Evolutionary conservation across 495 filamentous ascomycete genomes (phyloP), one percentile per base, ranked within the genome.

Genomic region (Aspergillus nanangensis): DNA sequence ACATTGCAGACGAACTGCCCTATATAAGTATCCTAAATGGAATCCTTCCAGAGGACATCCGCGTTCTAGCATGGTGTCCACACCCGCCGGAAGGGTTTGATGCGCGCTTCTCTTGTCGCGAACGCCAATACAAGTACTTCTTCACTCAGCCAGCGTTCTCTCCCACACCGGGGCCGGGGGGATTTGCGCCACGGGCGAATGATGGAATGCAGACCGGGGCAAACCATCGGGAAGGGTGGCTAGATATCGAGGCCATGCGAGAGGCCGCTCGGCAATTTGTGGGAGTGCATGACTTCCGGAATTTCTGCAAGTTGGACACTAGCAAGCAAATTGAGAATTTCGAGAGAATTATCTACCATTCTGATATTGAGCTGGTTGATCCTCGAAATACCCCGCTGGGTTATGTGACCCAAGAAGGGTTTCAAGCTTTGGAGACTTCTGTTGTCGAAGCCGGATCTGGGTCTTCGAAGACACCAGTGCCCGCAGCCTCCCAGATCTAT

Each of bases 41-140:
- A 44, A 73, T 95, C 4, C 82, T 98, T 1, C 93, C 93, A 4
- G 80, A 82, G 35, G 92, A 96, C 59, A 96, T 98, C 53, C 72
- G 87, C 37, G 72, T 95, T 29, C 76, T 97, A 21, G 93, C 93
- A 32, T 98, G 94, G 93, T 95, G 91, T 60, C 90, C 91, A 3
- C 68, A 76, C 41, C 88, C 84, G 21, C 88, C 90, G 0, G 64
- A 69, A 13, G 77, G 78, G 43, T 98, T 98, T 65, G 88, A 88
- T 41, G 92, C 93, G 11, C 82, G 94, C n/a, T 95, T 96, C 71
- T 88, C 83, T 41, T 98, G 93, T 69, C 76, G 83, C 38, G 88
- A 95, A 62, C 79, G 93, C 37, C 82, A 82, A 44, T 98, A 98
- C 65, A 78, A 83, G 32, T 98, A 97, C 67, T 96, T 95, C 77